A percentile compares a stretch with the other conserved stretches of the same genome.
Conservation (phyloP, 2,329 filamentous ascomycete genomes). For the Colletotrichum orbiculare region DNA sequence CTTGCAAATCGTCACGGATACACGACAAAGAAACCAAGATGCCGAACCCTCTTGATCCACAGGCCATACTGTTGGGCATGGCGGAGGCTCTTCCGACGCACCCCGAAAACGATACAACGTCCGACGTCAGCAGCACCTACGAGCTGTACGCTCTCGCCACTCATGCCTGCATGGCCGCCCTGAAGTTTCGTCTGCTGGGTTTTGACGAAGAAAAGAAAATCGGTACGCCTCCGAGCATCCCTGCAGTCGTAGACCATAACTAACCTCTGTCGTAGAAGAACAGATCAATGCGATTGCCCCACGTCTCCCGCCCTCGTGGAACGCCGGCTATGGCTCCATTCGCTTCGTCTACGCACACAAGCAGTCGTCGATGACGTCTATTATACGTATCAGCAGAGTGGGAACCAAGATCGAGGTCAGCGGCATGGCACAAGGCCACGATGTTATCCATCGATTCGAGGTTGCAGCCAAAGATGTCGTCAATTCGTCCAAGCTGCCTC, state of each 20-base stretch:
- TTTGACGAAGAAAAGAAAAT: conserved; percentile 85
- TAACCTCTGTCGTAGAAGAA: conserved; percentile 56
- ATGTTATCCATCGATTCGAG: conserved; percentile 84
- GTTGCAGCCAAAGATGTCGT: conserved; percentile 80
- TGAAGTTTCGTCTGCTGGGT: conserved; percentile 84
- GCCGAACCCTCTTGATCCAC: conserved; percentile 53
- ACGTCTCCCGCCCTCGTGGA: conserved; percentile 83
- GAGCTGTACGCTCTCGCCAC: conserved; percentile 87
- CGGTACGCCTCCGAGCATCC: conserved; percentile 57
- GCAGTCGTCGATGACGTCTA: conserved; percentile 85
- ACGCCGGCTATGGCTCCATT: conserved; percentile 75
- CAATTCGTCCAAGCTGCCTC: conserved; percentile 65
- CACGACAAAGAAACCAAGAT: conserved; percentile 6
- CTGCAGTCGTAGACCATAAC: background rate
- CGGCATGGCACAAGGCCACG: conserved; percentile 81
- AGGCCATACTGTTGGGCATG: conserved; percentile 66
- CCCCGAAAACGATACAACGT: conserved; percentile 62
- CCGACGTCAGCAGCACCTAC: conserved; percentile 75
- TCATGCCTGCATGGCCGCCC: conserved; percentile 83
- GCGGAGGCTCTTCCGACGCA: conserved; percentile 69
- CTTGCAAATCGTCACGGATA: background rate
- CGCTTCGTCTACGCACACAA: conserved; percentile 88
- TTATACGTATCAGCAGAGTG: conserved; percentile 84
- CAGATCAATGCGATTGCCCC: conserved; percentile 68
- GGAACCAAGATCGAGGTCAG: conserved; percentile 87